A percentile compares a stretch with the other conserved stretches of the same genome.
These are phyloP conservation scores for Trichoderma koningii DNA, from an alignment of 2,329 filamentous ascomycete species.

Conservation along the genomic window DNA sequence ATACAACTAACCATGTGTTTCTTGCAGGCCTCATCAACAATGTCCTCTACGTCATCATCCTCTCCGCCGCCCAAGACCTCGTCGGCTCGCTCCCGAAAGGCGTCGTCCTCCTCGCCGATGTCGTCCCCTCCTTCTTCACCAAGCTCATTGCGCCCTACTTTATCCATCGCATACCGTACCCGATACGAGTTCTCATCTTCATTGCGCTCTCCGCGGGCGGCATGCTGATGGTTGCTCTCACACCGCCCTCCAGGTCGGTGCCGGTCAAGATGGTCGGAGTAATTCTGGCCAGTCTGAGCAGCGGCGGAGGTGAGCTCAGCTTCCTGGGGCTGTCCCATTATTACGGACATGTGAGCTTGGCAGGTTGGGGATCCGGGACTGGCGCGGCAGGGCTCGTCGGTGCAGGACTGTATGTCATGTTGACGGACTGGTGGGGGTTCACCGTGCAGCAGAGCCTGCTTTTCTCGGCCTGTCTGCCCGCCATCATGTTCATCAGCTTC, in stretches of 20 bases:
- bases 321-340: conserved; percentile 91
- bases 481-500: conserved; percentile 82
- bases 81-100: conserved; percentile 91
- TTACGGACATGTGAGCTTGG: conserved; percentile 84
- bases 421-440: conserved; percentile 78
- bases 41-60: conserved; percentile 95
- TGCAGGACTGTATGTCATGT: conserved; percentile 81
- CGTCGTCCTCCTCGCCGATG: conserved; percentile 88
- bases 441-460: conserved; percentile 74
- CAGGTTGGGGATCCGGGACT: conserved; percentile 90
- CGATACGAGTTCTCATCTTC: conserved; percentile 71
- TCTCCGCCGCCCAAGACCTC: conserved; percentile 92
- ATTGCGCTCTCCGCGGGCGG: conserved; percentile 75
- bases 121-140: conserved; percentile 83
- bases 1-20: conserved; percentile 20
- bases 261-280: conserved; percentile 79
- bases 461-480: conserved; percentile 75
- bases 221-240: conserved; percentile 86
- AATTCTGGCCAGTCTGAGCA: conserved; percentile 79
- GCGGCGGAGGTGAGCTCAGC: conserved; percentile 84
- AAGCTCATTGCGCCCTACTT: conserved; percentile 93
- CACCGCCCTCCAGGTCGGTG: conserved; percentile 67
- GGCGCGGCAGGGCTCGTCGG: conserved; percentile 86
- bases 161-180: conserved; percentile 84
- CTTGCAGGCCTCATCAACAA: conserved; percentile 72